Base-by-base conservation (phyloP, 176 grass and related monocot genomes). In the Carex kokanica region DNA sequence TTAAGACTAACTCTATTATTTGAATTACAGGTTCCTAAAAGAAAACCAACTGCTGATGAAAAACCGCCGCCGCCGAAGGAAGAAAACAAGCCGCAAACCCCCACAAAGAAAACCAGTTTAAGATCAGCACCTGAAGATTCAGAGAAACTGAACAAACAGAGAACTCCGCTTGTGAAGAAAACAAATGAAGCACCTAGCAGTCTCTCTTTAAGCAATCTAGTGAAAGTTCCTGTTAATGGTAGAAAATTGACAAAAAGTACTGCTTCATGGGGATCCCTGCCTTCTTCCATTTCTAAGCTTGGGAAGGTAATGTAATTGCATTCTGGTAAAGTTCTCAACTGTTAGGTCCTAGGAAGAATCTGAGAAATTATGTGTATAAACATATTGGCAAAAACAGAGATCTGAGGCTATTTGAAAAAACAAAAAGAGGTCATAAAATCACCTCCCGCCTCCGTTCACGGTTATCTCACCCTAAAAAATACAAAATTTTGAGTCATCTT, bases 191-290 rank as follows among this genome's bases (percentile, higher is more conserved):
- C 73, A 3, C 56, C 81, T 18, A 86, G 36, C 23, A 81, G 17
- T 63, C 69, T 73, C 27, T 84, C 79, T 36, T 78, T 54, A 60
- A 88, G 72, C 60, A 86, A 87, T 84, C 64, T 85, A 49, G 85
- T 56, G 18, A 92, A 85, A 40, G 54, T 85, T 58, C 53, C 87
- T 47, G 73, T 83, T 60, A 51, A 79, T 13, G 64, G 31, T 5
- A 87, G 85, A 60, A 91, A 87, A 83, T 88, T 83, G 62, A 53
- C 83, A 13, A 88, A 81, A 11, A 90, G 61, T 16, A 79, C 90
- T 53, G 69, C 85, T 49, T 88, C 90, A 17, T 97, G 90, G 94
- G 86, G 88, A 3, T 86, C 90, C 9, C 90, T 97, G 69, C 90
- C 92, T 29, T 56, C 83, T 73, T 86, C 88, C 74, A 71, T 90